These are phyloP conservation scores for Phylloporus sp. DNA, from an alignment of 768 basidiomycete species.

Conservation along the genomic window DNA sequence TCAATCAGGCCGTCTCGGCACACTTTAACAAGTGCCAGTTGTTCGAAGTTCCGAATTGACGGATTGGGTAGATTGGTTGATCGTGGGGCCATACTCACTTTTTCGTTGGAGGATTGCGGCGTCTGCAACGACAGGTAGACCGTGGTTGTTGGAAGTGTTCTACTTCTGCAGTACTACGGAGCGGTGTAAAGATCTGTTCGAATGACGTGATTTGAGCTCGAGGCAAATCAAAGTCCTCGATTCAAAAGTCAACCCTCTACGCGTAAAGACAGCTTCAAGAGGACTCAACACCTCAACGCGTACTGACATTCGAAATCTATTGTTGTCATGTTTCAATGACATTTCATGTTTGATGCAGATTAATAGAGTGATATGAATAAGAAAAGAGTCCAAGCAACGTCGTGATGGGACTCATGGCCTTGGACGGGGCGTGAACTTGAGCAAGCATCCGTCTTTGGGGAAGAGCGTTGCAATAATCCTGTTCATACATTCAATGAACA, in stretches of 20 bases:
- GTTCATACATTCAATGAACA: constrained; percentile 3
- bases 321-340: not conserved
- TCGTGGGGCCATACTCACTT: not conserved
- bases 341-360: constrained; percentile 6
- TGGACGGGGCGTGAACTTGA: constrained; percentile 68
- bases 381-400: not conserved
- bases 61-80: not conserved
- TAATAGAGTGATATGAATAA: constrained; percentile 13
- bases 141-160: no score
- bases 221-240: no score
- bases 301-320: not conserved
- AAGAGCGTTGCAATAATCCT: constrained; percentile 96
- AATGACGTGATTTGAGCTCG: no score
- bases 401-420: constrained; percentile 12
- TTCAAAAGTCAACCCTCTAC: not conserved
- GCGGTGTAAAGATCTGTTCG: no score
- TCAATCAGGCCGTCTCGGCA: constrained; percentile 23
- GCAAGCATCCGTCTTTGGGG: constrained; percentile 85
- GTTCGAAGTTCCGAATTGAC: constrained; percentile 32
- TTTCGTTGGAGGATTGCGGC: no score
- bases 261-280: no score
- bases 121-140: no score
- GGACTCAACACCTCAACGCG: no score
- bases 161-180: no score
- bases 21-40: constrained; percentile 35